phyloP scores from a whole-genome alignment of 306 rosid genomes.

The Lupinus albus region DNA sequence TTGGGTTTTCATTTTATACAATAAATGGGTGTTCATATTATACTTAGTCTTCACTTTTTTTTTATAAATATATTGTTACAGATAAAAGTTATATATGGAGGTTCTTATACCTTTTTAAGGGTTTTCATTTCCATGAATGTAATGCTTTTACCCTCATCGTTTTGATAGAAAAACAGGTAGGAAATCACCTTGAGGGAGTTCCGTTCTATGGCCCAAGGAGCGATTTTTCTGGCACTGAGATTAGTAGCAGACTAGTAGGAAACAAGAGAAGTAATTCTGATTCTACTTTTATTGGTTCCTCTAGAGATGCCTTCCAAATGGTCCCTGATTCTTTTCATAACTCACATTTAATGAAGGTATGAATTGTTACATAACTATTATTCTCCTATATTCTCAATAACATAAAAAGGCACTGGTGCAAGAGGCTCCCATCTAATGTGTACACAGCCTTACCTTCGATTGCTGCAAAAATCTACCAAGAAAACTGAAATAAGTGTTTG shows the following conservation, averaged over 20 bases:
- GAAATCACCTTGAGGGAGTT: conserved; percentile 85
- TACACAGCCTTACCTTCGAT: no score
- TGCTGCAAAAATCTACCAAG: no score
- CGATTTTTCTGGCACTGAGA: conserved; percentile 75
- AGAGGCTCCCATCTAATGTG: no score
- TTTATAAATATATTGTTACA: conserved; percentile 26
- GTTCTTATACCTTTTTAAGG: conserved; percentile 12
- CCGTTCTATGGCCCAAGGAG: conserved; percentile 83
- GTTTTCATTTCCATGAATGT: conserved; percentile 39
- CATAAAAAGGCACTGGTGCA: no score
- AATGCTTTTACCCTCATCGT: conserved; percentile 44
- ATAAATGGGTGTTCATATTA: conserved; percentile 11
- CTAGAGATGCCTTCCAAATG: conserved; percentile 65
- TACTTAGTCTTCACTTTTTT: not conserved
- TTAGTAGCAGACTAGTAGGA: conserved; percentile 67
- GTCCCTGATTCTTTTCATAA: conserved; percentile 74
- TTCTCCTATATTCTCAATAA: conserved; percentile 27
- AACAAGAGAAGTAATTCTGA: conserved; percentile 86
- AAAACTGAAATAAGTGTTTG: no score
- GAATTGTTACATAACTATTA: conserved; percentile 5
- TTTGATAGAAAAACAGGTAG: conserved; percentile 68
- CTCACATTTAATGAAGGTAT: conserved; percentile 82
- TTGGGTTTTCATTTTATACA: conserved; percentile 17
- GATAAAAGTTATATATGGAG: conserved; percentile 21
- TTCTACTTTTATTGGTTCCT: conserved; percentile 71